Percentiles rank a stretch among this genome's conserved stretches.
phyloP scores from a whole-genome alignment of 2,329 filamentous ascomycete genomes.

The Chrysoporthe puriensis region DNA sequence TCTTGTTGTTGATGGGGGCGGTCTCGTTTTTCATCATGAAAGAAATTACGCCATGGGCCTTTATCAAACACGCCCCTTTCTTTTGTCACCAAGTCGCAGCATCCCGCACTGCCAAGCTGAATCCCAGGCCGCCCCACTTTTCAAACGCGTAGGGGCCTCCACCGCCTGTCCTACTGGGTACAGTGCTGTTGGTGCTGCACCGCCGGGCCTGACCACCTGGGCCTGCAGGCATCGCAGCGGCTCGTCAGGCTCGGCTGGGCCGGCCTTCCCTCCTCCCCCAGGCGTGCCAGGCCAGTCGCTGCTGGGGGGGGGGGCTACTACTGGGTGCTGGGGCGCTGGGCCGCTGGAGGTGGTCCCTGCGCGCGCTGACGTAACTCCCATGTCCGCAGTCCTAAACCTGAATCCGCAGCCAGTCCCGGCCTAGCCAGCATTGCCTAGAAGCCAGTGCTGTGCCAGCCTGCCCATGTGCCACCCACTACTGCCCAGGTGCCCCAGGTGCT shows the following conservation, averaged over 20 bases:
- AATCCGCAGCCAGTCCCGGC: not conserved
- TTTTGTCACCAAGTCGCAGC: constrained; percentile 6
- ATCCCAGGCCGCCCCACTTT: constrained; percentile 9
- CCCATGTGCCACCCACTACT: constrained; percentile 2
- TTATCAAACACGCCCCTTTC: constrained; percentile 12
- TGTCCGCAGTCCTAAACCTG: constrained; percentile 5
- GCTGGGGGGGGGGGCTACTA: not conserved
- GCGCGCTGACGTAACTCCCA: constrained; percentile 10
- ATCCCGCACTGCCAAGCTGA: constrained; percentile 10
- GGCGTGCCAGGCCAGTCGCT: not conserved
- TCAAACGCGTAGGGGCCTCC: constrained; percentile 7
- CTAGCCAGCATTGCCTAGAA: not conserved
- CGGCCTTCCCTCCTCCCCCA: not conserved
- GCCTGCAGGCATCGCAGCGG: not conserved
- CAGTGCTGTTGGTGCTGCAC: not conserved
- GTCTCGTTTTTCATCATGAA: constrained; percentile 6
- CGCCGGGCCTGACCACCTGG: not conserved
- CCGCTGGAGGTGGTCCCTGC: constrained; percentile 13
- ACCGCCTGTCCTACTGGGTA: not conserved
- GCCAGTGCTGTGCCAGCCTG: not conserved
- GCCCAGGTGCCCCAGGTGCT: not conserved
- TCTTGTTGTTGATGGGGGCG: constrained; percentile 3
- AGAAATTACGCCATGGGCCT: constrained; percentile 14
- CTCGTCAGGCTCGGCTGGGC: not conserved
- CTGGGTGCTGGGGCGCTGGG: not conserved